Percentiles rank a stretch among this genome's conserved stretches.
Evolutionary conservation across 2,329 filamentous ascomycete genomes (phyloP).

Genomic region (Chrysosporium keratinophilum): DNA sequence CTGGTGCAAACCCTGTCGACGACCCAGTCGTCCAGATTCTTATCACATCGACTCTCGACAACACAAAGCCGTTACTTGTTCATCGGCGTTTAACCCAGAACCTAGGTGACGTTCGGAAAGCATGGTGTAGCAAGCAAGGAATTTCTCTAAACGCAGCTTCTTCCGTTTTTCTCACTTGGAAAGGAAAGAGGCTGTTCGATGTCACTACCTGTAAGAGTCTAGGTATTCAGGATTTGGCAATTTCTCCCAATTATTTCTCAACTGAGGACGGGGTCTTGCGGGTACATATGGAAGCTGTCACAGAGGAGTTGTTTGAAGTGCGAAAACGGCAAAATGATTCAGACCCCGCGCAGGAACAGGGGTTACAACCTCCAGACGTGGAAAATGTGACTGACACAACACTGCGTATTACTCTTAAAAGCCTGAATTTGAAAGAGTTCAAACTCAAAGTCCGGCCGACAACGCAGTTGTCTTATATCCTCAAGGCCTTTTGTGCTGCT

Average conservation of each 20-base stretch:
- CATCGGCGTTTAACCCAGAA: conserved; percentile 57
- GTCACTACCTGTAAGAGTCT: conserved; percentile 62
- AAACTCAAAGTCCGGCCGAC: conserved; percentile 36
- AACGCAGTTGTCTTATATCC: conserved; percentile 53
- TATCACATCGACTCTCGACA: conserved; percentile 56
- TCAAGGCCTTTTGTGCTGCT: conserved; percentile 50
- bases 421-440: conserved; percentile 42
- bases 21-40: conserved; percentile 53
- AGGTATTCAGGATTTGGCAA: conserved; percentile 44
- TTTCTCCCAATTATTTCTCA: conserved; percentile 39
- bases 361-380: conserved; percentile 19
- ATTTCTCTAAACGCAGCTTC: conserved; percentile 42
- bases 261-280: conserved; percentile 43
- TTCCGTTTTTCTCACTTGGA: conserved; percentile 69
- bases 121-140: conserved; percentile 58
- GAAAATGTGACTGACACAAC: conserved; percentile 12
- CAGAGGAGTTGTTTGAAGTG: conserved; percentile 48
- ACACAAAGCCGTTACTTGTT: conserved; percentile 51
- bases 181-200: conserved; percentile 59
- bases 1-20: conserved; percentile 14
- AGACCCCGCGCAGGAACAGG: conserved; percentile 16
- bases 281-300: conserved; percentile 71
- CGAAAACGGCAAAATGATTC: conserved; percentile 18
- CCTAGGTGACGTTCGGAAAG: conserved; percentile 55
- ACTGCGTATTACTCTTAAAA: conserved; percentile 43